These are phyloP conservation scores for Pseudocercospora pini-densiflorae DNA, from an alignment of 2,329 filamentous ascomycete genomes.

Conservation along the genomic window DNA sequence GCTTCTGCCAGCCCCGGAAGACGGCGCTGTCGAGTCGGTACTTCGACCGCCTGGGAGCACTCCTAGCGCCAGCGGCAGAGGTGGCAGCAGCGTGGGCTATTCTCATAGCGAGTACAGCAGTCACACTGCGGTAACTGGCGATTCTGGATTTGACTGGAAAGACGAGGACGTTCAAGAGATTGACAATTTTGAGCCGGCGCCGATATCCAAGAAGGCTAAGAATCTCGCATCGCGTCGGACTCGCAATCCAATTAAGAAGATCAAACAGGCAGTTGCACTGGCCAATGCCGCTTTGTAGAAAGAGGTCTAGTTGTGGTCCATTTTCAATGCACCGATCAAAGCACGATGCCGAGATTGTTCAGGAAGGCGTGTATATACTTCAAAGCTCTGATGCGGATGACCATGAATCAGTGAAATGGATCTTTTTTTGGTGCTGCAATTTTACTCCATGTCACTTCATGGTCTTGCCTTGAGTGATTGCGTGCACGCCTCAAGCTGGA, in stretches of 20 bases:
- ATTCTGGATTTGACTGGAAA: background rate
- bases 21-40: conserved; percentile 27
- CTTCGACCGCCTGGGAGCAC: conserved; percentile 10
- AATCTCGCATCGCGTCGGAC: background rate
- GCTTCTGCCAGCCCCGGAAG: conserved; percentile 29
- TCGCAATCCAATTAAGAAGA: conserved; percentile 4
- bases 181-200: background rate
- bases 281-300: conserved; percentile 4
- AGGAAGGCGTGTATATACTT: too few relatives aligned
- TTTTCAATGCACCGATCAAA: background rate
- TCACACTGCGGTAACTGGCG: background rate
- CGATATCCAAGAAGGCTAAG: background rate
- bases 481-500: too few relatives aligned
- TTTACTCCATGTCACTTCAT: too few relatives aligned
- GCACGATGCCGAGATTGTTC: too few relatives aligned
- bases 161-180: background rate
- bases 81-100: background rate
- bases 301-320: background rate
- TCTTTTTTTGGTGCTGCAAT: too few relatives aligned
- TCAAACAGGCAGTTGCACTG: background rate
- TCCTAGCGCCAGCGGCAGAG: background rate
- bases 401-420: too few relatives aligned
- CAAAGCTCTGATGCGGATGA: too few relatives aligned
- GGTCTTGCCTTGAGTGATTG: too few relatives aligned
- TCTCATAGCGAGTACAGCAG: conserved; percentile 12